A percentile compares a stretch with the other conserved stretches of the same genome.
Conservation (phyloP, 2,329 filamentous ascomycete species). For the Colletotrichum sp. region DNA sequence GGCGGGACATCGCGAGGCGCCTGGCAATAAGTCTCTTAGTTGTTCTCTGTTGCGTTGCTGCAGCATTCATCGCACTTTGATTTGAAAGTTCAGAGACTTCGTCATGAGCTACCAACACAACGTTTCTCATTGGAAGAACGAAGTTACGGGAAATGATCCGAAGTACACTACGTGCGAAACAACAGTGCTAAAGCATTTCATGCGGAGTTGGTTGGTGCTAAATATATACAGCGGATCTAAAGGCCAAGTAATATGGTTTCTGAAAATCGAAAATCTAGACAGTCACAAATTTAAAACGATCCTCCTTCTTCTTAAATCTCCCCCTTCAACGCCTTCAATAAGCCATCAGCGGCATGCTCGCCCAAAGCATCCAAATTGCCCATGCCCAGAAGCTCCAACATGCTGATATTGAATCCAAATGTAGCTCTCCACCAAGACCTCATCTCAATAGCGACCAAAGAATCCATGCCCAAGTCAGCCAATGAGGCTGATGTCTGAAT, state of each 20-base stretch:
- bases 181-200: not conserved
- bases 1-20: too few relatives aligned
- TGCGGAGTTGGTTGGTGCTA: too few relatives aligned
- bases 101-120: not conserved
- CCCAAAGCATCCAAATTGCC: conserved; percentile 14
- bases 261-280: not conserved
- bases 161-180: not conserved
- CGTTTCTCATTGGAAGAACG: not conserved
- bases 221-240: too few relatives aligned
- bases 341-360: conserved; percentile 3
- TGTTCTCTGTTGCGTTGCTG: too few relatives aligned
- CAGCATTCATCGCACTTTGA: not conserved
- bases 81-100: not conserved
- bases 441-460: conserved; percentile 26
- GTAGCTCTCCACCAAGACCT: conserved; percentile 23
- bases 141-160: not conserved
- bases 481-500: not conserved
- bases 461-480: conserved; percentile 25
- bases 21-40: too few relatives aligned
- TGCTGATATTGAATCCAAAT: conserved; percentile 24
- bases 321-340: not conserved
- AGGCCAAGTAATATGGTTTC: too few relatives aligned
- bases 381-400: conserved; percentile 22
- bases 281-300: not conserved
- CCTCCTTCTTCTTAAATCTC: not conserved